Evolutionary conservation across 169 alveolate species (phyloP), one percentile per base, ranked within the genome.

Genomic region (Cystoisospora suis): DNA sequence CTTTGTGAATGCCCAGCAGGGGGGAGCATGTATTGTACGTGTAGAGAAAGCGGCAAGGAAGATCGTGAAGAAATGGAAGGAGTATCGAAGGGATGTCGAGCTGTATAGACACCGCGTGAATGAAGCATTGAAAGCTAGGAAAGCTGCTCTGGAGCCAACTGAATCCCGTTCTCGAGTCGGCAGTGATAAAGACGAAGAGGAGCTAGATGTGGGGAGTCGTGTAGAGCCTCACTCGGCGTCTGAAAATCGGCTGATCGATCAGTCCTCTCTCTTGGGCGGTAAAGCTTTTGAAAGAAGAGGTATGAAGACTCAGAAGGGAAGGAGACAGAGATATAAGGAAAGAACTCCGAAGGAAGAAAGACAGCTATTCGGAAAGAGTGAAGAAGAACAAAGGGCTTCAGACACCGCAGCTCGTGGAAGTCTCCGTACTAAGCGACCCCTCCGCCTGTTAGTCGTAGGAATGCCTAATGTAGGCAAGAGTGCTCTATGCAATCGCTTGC

Each of bases 381-480:
- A 29, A 47, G 6, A 3, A 47, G 81, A 12, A 12, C 29, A 70
- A 23, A 47, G 42, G 12, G 42, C 46, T 5, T 34, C 3, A 34
- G 3, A 9, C 40, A 2, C 23, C 80, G 80, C n/a, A 1, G 83
- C 83, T 12, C 53, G 83, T 2, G 27, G 56, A 6, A 12, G 45
- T 38, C 3, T 72, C 38, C 88, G 69, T 70, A 80, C 83, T 23
- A 92, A 93, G 42, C 92, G 96, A 61, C 95, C 95, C 80, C 88
- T 96, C 20, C 94, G 97, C 34, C 94, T 95, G 45, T 95, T 96
- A 32, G 92, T 95, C 38, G 81, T 96, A 38, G 98, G 98, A 12
- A 79, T 94, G 92, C 98, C 98, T 0, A 96, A 96, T 70, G 96
- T 95, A 29, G 98, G 98, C 0, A 96, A 96, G 90, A 92, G 96